These are phyloP conservation scores for Heracleum sosnowskyi DNA, from an alignment of 129 eudicot species.

Conservation along the genomic window DNA sequence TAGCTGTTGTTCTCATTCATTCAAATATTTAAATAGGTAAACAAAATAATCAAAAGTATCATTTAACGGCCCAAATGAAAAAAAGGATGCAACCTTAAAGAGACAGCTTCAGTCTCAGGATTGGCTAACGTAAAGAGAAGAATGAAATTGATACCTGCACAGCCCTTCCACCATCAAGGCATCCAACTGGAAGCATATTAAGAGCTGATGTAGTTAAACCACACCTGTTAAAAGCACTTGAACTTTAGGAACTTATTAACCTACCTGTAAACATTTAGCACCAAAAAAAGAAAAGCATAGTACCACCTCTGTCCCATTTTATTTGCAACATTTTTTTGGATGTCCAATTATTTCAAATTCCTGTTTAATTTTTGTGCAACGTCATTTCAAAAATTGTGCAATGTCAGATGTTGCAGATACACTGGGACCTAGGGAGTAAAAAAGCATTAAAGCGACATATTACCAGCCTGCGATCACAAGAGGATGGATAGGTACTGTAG, in stretches of 20 bases:
- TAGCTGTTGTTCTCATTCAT: background rate
- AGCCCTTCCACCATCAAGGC: conserved; percentile 99
- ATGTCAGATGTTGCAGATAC: background rate
- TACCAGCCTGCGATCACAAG: conserved; percentile 99
- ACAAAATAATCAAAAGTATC: background rate
- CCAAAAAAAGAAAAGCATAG: background rate
- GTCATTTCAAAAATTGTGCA: background rate
- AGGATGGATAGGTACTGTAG: conserved; percentile 82
- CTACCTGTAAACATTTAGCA: background rate
- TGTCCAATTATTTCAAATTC: background rate
- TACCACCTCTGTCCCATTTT: background rate
- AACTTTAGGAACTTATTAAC: conserved; percentile 2
- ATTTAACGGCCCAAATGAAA: background rate
- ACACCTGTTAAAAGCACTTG: conserved; percentile 54
- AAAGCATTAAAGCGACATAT: conserved; percentile 28
- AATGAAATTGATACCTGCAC: conserved; percentile 52
- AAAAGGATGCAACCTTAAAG: background rate
- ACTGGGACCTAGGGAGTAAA: background rate
- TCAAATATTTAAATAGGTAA: background rate
- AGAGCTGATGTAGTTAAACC: conserved; percentile 95
- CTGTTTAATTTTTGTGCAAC: background rate
- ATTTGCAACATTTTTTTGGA: background rate
- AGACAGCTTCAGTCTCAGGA: background rate
- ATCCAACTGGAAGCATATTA: conserved; percentile 94
- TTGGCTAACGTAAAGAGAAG: background rate